phyloP scores from a whole-genome alignment of 768 basidiomycete species.

The Suillus plorans region DNA sequence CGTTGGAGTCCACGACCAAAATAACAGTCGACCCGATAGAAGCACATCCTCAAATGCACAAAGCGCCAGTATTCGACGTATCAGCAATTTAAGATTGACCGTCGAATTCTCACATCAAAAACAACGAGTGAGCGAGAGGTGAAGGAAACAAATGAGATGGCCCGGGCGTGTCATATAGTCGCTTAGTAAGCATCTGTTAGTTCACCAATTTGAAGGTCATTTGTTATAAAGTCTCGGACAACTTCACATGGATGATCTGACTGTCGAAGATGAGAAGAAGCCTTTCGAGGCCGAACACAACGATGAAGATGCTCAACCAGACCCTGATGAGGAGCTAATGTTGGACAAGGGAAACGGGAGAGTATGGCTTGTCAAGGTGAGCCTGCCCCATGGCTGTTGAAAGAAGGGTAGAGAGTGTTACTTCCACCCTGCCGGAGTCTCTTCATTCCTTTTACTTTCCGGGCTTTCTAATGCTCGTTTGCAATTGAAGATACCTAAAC shows the following conservation, averaged over 20 bases:
- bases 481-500: slow-evolving; percentile 70
- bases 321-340: slow-evolving; percentile 83
- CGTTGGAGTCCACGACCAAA: too few relatives aligned
- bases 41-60: too few relatives aligned
- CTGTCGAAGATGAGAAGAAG: slow-evolving; percentile 67
- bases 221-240: neutral
- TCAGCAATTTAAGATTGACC: too few relatives aligned
- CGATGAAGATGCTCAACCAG: slow-evolving; percentile 68
- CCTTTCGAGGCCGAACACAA: slow-evolving; percentile 56
- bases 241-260: slow-evolving; percentile 32
- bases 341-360: slow-evolving; percentile 70
- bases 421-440: neutral
- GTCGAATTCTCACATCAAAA: neutral
- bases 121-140: neutral
- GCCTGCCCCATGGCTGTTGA: slow-evolving; percentile 15
- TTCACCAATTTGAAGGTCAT: neutral
- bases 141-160: neutral
- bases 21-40: too few relatives aligned
- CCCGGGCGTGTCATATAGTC: too few relatives aligned
- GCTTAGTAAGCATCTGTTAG: neutral
- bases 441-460: slow-evolving; percentile 5
- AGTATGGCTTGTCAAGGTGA: slow-evolving; percentile 86
- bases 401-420: neutral
- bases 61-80: too few relatives aligned
- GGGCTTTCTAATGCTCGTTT: slow-evolving; percentile 8